Evolutionary conservation across 805 yeast genomes (phyloP).

Genomic region (Candida tibetensis): DNA sequence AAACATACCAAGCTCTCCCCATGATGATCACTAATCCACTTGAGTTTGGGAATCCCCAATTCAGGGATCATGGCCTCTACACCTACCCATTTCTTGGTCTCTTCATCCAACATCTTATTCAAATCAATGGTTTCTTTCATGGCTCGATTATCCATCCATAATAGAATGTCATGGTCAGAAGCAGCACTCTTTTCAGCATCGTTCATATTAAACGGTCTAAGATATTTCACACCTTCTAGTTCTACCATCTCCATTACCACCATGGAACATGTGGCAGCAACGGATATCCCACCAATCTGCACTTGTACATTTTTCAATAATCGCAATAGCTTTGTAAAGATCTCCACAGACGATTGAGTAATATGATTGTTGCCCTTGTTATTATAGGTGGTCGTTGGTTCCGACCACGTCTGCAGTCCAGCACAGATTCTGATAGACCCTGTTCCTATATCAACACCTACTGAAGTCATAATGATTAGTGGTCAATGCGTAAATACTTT

Average conservation of each 20-base stretch:
- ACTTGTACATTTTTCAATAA: slow-evolving; percentile 13
- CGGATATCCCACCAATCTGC: slow-evolving; percentile 25
- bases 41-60: slow-evolving; percentile 56
- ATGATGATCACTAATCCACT: slow-evolving; percentile 32
- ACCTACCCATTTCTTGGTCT: slow-evolving; percentile 20
- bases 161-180: slow-evolving; percentile 39
- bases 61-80: slow-evolving; percentile 54
- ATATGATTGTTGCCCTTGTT: slow-evolving; percentile 13
- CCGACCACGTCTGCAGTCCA: slow-evolving; percentile 14
- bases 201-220: slow-evolving; percentile 28
- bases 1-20: slow-evolving; percentile 32
- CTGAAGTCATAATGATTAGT: slow-evolving; percentile 1
- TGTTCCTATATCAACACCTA: slow-evolving; percentile 55
- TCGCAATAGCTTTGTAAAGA: slow-evolving; percentile 28
- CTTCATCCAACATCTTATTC: slow-evolving; percentile 21
- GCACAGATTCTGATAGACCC: slow-evolving; percentile 43
- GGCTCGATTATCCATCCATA: slow-evolving; percentile 61
- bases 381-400: slow-evolving; percentile 17
- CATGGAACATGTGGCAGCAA: slow-evolving; percentile 61
- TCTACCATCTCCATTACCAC: slow-evolving; percentile 37
- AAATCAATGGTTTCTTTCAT: slow-evolving; percentile 28
- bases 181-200: slow-evolving; percentile 14
- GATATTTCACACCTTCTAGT: slow-evolving; percentile 16
- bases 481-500: background rate
- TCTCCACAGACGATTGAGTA: slow-evolving; percentile 44